Conservation (phyloP, 768 basidiomycete genomes). For the Mycena venus region DNA sequence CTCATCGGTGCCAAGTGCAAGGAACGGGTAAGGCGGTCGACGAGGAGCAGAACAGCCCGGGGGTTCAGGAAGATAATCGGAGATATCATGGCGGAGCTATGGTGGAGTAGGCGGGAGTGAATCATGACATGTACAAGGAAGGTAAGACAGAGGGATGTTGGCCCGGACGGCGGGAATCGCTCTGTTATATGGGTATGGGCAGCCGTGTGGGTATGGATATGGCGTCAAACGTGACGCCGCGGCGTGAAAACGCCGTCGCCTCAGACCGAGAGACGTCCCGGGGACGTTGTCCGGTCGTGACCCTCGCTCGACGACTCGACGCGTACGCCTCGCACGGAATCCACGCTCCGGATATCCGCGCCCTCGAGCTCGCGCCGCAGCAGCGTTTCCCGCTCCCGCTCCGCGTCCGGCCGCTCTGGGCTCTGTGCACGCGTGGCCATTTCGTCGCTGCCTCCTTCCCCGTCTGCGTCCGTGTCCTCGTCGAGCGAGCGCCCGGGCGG, state of each 20-base stretch:
- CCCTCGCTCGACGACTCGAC: conserved; percentile 29
- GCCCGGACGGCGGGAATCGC: background rate
- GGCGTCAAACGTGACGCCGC: background rate
- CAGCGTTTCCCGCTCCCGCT: conserved; percentile 18
- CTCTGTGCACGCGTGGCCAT: conserved; percentile 7
- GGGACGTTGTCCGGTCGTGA: background rate
- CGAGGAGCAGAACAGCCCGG: background rate
- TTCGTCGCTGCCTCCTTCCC: conserved; percentile 9
- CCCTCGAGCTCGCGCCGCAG: conserved; percentile 21
- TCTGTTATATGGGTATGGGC: too few species aligned
- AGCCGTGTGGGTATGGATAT: too few species aligned
- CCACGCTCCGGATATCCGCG: conserved; percentile 20
- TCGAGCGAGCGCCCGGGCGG: conserved; percentile 77
- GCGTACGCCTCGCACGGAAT: conserved; percentile 11
- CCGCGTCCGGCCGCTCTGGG: background rate
- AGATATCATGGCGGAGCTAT: background rate
- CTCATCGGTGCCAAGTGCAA: background rate
- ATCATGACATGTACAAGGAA: background rate
- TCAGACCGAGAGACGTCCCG: background rate
- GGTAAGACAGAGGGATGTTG: background rate
- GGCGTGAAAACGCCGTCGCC: background rate
- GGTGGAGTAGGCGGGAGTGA: background rate
- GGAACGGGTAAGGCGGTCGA: background rate
- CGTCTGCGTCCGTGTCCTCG: conserved; percentile 74
- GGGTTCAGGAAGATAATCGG: background rate